Evolutionary conservation across 2,329 filamentous ascomycete species (phyloP).

Genomic region (Monosporascus sp.): DNA sequence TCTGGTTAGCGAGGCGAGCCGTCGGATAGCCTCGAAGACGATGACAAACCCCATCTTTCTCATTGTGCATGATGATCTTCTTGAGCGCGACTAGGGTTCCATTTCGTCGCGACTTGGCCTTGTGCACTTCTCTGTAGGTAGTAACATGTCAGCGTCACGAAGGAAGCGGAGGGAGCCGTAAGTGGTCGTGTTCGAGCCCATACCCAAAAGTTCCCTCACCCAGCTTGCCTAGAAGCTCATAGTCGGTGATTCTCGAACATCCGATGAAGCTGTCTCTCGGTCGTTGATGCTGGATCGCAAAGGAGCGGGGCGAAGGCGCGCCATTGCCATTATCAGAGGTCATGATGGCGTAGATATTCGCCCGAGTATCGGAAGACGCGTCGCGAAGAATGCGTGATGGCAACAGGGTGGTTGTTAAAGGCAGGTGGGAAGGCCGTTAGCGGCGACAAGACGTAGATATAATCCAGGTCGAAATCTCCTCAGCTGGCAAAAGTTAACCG

Average conservation of each 20-base stretch:
- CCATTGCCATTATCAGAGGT: slow-evolving; percentile 14
- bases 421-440: neutral
- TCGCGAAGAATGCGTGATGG: neutral
- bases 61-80: slow-evolving; percentile 99
- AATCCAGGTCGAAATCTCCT: neutral
- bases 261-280: slow-evolving; percentile 65
- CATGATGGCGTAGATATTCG: slow-evolving; percentile 8
- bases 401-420: neutral
- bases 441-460: neutral
- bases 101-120: slow-evolving; percentile 71
- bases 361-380: neutral
- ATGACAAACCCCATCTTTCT: slow-evolving; percentile 79
- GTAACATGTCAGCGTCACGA: slow-evolving; percentile 13
- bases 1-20: slow-evolving; percentile 10
- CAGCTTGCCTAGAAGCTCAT: slow-evolving; percentile 75
- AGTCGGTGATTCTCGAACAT: slow-evolving; percentile 77
- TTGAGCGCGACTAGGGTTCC: slow-evolving; percentile 81
- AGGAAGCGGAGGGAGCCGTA: slow-evolving; percentile 25
- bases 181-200: slow-evolving; percentile 28
- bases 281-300: slow-evolving; percentile 52
- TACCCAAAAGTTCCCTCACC: slow-evolving; percentile 95
- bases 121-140: slow-evolving; percentile 71
- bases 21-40: neutral
- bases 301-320: slow-evolving; percentile 48
- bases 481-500: no score